Conservation (phyloP, 495 filamentous ascomycete species). For the Bombardia bombarda region DNA sequence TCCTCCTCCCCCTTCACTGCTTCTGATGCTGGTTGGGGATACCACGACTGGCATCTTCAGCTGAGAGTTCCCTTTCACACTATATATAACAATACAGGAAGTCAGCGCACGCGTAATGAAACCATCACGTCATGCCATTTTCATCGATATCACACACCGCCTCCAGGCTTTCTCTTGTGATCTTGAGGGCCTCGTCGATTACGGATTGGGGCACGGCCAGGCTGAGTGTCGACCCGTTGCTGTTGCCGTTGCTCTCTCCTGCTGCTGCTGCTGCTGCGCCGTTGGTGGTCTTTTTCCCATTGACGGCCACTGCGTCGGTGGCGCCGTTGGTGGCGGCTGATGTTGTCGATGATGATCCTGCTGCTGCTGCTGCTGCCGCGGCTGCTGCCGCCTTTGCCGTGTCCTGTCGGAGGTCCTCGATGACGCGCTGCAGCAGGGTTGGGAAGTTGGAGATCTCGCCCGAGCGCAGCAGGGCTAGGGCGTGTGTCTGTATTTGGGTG, state of each 20-base stretch:
- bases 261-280: constrained; percentile 8
- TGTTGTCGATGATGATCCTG: constrained; percentile 5
- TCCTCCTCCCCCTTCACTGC: too few species aligned
- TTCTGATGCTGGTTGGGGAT: too few species aligned
- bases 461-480: constrained; percentile 42
- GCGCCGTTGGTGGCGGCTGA: constrained; percentile 7
- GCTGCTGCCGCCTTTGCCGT: constrained; percentile 19
- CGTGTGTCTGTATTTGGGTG: constrained; percentile 41
- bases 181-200: constrained; percentile 44
- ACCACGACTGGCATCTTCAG: too few species aligned
- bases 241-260: constrained; percentile 17
- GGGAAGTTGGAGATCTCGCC: constrained; percentile 47
- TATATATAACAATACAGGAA: too few species aligned
- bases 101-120: too few species aligned
- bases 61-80: too few species aligned
- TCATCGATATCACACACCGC: constrained; percentile 40
- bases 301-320: constrained; percentile 16
- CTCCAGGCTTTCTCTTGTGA: constrained; percentile 44
- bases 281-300: constrained; percentile 13
- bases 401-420: constrained; percentile 46
- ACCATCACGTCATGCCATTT: constrained; percentile 15
- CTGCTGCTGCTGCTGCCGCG: constrained; percentile 8
- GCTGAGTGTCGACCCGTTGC: constrained; percentile 12
- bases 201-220: constrained; percentile 43
- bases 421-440: constrained; percentile 40